Evolutionary conservation across 2,329 filamentous ascomycete species (phyloP), one percentile per base, ranked within the genome.

Genomic region (Didymella pinodella): DNA sequence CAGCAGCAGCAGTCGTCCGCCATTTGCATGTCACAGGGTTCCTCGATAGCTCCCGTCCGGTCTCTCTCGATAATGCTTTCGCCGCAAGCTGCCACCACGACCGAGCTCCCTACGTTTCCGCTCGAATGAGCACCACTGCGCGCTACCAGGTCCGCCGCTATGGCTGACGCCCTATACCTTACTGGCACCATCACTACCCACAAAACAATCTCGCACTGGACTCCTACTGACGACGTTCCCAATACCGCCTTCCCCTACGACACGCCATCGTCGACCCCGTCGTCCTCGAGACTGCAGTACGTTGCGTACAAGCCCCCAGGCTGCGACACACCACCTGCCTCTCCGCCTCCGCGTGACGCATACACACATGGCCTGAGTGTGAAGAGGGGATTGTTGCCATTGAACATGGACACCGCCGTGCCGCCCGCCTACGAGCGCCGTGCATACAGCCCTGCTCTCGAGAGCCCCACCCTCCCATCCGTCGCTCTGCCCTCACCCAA

Each of bases 401-500:
- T 76, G 41, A 70, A 72, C 48, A 75, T 72, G 68, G 68, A 74
- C 58, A 63, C 66, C 7, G 47, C 68, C 46, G 48, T 54, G 11
- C 48, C 64, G 3, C 65, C 71, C 26, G 69, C 65, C 22, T 69
- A 71, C 62, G 69, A 74, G 29, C 67, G 70, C 54, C 61, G 64
- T 25, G 59, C 64, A 26, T 72, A 74, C 59, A 75, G 70, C 38
- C 69, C 73, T 1, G 68, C 73, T 4, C 67, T 68, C 14, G 66
- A 70, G 25, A 76, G 73, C 59, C 72, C 73, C 29, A 67, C 72
- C 25, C 66, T 75, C 18, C 67, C 64, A n/a, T 66, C 67, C 4
- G 48, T 57, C 29, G 50, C 65, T 34, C 57, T 73, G n/a, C 77
- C 79, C 28, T 77, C 78, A 48, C 79, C 80, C 36, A 78, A 81